A percentile compares a stretch with the other conserved stretches of the same genome.
phyloP scores from a whole-genome alignment of 352 stramenopile genomes.

The Phytophthora brassicae region DNA sequence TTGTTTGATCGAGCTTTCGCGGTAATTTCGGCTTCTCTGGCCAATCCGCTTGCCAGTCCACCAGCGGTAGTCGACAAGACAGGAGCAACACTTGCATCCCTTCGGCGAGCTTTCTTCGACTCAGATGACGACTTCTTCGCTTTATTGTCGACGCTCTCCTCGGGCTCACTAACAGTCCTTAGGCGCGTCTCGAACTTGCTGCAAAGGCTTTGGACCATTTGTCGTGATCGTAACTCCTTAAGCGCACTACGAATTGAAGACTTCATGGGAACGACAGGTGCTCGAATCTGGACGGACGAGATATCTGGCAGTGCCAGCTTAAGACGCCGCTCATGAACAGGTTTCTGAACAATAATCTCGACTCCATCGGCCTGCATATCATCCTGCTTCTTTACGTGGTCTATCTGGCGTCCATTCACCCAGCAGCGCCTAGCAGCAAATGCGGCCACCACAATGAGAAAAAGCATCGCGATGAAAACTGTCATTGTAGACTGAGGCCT shows the following conservation, averaged over 20 bases:
- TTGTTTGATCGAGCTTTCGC: slow-evolving; percentile 49
- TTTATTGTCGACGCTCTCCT: slow-evolving; percentile 14
- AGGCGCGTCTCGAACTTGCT: slow-evolving; percentile 48
- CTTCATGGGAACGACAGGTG: slow-evolving; percentile 38
- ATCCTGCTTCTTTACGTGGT: slow-evolving; percentile 38
- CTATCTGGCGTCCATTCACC: slow-evolving; percentile 25
- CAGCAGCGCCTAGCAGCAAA: slow-evolving; percentile 32
- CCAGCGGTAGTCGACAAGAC: slow-evolving; percentile 10
- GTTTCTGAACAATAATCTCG: slow-evolving; percentile 52
- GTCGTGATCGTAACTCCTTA: slow-evolving; percentile 50
- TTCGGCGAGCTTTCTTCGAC: slow-evolving; percentile 10
- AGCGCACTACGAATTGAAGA: slow-evolving; percentile 48
- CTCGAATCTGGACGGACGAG: slow-evolving; percentile 23
- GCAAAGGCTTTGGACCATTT: slow-evolving; percentile 55
- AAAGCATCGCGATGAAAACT: slow-evolving; percentile 17
- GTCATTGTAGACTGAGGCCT: slow-evolving; percentile 15
- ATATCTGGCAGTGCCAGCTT: slow-evolving; percentile 31
- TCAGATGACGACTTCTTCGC: slow-evolving; percentile 6
- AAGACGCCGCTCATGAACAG: slow-evolving; percentile 18
- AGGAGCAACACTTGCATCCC: slow-evolving; percentile 13
- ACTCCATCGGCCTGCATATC: slow-evolving; percentile 26
- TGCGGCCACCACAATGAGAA: slow-evolving; percentile 32
- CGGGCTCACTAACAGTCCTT: slow-evolving; percentile 12
- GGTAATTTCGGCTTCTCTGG: slow-evolving; percentile 21
- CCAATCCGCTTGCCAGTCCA: slow-evolving; percentile 1